phyloP scores from a whole-genome alignment of 2,329 filamentous ascomycete species.

The Ramularia endophylla region DNA sequence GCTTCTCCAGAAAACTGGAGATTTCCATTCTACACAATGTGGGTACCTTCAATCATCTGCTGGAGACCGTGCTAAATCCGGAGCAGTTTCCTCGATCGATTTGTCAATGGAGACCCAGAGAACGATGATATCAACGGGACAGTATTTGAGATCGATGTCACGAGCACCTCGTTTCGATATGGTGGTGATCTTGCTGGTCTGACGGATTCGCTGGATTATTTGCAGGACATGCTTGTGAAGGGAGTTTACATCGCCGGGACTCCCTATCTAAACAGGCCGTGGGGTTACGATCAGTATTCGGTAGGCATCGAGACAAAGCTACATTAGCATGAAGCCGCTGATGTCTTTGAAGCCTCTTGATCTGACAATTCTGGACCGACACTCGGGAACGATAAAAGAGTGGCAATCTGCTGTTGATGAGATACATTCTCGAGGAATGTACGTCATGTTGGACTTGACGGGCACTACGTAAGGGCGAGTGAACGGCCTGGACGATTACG shows the following conservation, averaged over 20 bases:
- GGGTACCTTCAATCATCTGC: no score
- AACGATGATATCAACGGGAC: constrained; percentile 59
- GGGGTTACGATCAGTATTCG: constrained; percentile 53
- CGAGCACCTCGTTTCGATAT: constrained; percentile 56
- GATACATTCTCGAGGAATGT: constrained; percentile 55
- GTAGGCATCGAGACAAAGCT: background rate
- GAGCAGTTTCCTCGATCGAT: constrained; percentile 50
- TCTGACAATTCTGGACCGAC: constrained; percentile 55
- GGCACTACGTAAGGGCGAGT: constrained; percentile 48
- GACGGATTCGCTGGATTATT: constrained; percentile 55
- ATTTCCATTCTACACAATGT: constrained; percentile 55
- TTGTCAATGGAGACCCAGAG: constrained; percentile 57
- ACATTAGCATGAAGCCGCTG: no score
- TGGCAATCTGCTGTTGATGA: constrained; percentile 53
- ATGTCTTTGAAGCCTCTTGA: no score
- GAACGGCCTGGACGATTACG: no score
- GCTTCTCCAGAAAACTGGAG: constrained; percentile 55
- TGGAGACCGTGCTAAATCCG: no score
- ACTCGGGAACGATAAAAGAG: constrained; percentile 51
- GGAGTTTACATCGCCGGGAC: constrained; percentile 57
- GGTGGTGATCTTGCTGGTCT: constrained; percentile 53
- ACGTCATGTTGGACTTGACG: constrained; percentile 58
- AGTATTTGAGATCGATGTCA: constrained; percentile 54
- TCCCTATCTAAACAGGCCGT: constrained; percentile 56
- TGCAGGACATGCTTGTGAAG: constrained; percentile 56